Evolutionary conservation across 306 rosid species (phyloP).

Genomic region (Cotoneaster glaucophyllus): DNA sequence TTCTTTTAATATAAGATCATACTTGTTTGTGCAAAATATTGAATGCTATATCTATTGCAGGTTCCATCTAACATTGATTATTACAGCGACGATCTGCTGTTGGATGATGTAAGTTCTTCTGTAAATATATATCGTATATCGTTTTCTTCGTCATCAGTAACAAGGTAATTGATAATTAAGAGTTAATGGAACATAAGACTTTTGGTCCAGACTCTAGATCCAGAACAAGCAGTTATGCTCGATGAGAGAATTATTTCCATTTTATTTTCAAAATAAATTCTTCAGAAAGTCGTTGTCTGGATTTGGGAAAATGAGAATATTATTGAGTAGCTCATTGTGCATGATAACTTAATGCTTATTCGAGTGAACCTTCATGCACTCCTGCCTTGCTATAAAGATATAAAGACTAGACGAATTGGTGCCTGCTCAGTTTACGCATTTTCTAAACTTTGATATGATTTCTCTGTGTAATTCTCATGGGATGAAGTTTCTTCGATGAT

Average conservation of each 20-base stretch:
- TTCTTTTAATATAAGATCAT: background rate
- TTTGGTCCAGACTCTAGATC: background rate
- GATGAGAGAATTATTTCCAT: background rate
- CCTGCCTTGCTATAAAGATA: background rate
- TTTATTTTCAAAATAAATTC: background rate
- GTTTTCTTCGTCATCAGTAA: background rate
- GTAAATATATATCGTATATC: background rate
- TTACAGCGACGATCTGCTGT: conserved; percentile 79
- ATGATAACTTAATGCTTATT: background rate
- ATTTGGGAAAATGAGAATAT: background rate
- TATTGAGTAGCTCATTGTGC: background rate
- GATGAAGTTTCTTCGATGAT: background rate
- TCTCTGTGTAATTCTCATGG: background rate
- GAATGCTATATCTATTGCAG: conserved; percentile 32
- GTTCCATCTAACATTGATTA: conserved; percentile 68
- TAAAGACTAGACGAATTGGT: background rate
- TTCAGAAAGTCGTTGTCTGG: background rate
- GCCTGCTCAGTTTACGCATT: background rate
- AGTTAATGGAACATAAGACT: background rate
- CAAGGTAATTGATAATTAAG: background rate
- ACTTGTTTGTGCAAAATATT: conserved; percentile 13
- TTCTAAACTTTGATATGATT: background rate
- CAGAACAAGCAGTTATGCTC: background rate
- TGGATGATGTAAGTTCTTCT: conserved; percentile 79
- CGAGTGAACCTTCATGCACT: background rate